phyloP scores from a whole-genome alignment of 805 yeast species.

The Zygoascus bituminiphila region DNA sequence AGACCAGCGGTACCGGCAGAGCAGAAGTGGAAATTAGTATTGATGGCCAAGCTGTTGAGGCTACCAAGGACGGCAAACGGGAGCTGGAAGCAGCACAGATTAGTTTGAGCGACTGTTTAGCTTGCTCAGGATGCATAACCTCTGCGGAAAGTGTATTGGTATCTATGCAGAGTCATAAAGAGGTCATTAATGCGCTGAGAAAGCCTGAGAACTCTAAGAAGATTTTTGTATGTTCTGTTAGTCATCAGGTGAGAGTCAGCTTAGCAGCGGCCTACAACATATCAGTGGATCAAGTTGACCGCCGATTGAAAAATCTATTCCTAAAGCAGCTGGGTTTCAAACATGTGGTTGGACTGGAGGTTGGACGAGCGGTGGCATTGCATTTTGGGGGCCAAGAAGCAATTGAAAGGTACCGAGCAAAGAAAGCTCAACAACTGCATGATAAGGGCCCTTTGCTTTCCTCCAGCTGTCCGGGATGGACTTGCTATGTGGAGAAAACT shows the following conservation, averaged over 20 bases:
- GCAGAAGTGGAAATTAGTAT: conserved; percentile 57
- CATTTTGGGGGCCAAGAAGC: conserved; percentile 40
- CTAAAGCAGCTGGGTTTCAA: conserved; percentile 54
- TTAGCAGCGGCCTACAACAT: conserved; percentile 59
- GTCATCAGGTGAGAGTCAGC: conserved; percentile 82
- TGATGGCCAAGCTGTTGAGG: conserved; percentile 29
- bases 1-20: conserved; percentile 24
- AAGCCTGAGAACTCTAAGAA: conserved; percentile 26
- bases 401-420: conserved; percentile 3
- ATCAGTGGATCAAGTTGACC: conserved; percentile 50
- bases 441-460: conserved; percentile 47
- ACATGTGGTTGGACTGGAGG: conserved; percentile 74
- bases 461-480: conserved; percentile 93
- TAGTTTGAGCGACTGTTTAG: conserved; percentile 84
- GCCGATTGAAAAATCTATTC: conserved; percentile 50
- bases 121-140: conserved; percentile 95
- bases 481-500: conserved; percentile 89
- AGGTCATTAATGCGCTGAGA: conserved; percentile 54
- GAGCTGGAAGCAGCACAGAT: conserved; percentile 74
- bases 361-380: conserved; percentile 66
- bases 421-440: conserved; percentile 2
- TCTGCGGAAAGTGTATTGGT: conserved; percentile 93
- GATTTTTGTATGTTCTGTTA: conserved; percentile 63
- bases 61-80: conserved; percentile 29
- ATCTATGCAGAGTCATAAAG: conserved; percentile 82